A percentile compares a stretch with the other conserved stretches of the same genome.
These are phyloP conservation scores for Linnemannia hyalina DNA, from an alignment of 192 early-diverging fungal species.

Conservation along the genomic window DNA sequence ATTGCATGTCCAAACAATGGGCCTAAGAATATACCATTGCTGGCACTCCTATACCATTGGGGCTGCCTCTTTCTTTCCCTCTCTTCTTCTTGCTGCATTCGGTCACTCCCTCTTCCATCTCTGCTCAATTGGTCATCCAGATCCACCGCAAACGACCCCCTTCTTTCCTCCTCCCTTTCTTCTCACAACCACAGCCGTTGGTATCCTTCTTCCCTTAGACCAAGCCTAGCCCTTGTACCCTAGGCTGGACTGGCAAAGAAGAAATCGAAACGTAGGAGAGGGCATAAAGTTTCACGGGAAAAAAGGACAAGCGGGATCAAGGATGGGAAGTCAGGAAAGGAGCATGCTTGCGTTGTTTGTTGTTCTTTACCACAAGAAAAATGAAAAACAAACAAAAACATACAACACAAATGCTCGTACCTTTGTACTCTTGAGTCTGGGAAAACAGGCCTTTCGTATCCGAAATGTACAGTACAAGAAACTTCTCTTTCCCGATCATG, in stretches of 20 bases:
- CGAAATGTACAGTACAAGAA: not conserved
- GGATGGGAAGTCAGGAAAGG: not conserved
- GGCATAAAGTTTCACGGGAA: slow-evolving; percentile 9
- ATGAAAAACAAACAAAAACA: not conserved
- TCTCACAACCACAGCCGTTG: slow-evolving; percentile 6
- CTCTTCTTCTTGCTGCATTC: not conserved
- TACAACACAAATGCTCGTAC: too few relatives aligned
- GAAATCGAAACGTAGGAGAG: not conserved
- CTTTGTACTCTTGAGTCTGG: not conserved
- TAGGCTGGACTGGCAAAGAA: not conserved
- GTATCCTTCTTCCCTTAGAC: not conserved
- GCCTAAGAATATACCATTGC: not conserved
- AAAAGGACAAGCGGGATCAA: not conserved
- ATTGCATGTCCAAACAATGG: too few relatives aligned
- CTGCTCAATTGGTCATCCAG: not conserved
- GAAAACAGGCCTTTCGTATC: not conserved
- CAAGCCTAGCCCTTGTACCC: not conserved
- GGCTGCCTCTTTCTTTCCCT: not conserved
- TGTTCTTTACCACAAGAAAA: not conserved
- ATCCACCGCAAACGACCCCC: not conserved
- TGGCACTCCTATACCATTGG: not conserved
- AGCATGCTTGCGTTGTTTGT: not conserved
- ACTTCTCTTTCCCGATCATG: not conserved
- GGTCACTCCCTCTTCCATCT: not conserved
- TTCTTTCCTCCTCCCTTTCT: not conserved